Evolutionary conservation across 768 basidiomycete species (phyloP), one percentile per base, ranked within the genome.

Genomic region (Podaxis mareebaensis): DNA sequence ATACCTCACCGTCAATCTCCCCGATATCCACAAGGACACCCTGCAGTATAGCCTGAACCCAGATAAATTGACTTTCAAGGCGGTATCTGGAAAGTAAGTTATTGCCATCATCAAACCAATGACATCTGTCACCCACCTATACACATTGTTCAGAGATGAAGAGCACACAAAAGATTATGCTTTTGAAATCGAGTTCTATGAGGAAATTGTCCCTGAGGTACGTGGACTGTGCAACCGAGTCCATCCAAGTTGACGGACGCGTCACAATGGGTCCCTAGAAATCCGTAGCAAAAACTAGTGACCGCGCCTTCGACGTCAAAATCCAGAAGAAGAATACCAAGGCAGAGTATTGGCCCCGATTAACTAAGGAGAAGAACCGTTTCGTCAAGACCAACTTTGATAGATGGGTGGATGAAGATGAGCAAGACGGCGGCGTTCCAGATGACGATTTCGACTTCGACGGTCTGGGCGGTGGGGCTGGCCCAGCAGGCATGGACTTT

Each of bases 401-500:
- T 67, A 96, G 92, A 79, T 98, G 95, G 95, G 90, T 91, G 46
- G 96, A 98, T 71, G 96, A 98, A 79, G 96, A 98, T 72, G 96
- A 99, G 74, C 96, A 98, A 77, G 91, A 92, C 44, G 90, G 81
- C 56, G 83, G 76, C 24, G 73, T 76, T 2, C 82, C 80, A 10
- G 85, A 81, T 0, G 86, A 88, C 2, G 78, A 77, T 15, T 40
- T 53, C 30, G 79, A 78, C 1, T 78, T 80, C 33, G 82, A 79
- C 1, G 84, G 81, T 0, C 78, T 84, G 76, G 78, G 79, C 48
- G 60, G 67, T 40, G 57, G 57, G 28, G 63, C 53, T 20, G 66
- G 63, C 15, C 60, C 60, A 59, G 65, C 58, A 36, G 66, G 76
- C 49, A 85, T 88, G 81, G 91, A 92, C 77, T 79, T 92, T 42